Conservation (phyloP, 768 basidiomycete genomes). For the Rhodotorula taiwanensis region DNA sequence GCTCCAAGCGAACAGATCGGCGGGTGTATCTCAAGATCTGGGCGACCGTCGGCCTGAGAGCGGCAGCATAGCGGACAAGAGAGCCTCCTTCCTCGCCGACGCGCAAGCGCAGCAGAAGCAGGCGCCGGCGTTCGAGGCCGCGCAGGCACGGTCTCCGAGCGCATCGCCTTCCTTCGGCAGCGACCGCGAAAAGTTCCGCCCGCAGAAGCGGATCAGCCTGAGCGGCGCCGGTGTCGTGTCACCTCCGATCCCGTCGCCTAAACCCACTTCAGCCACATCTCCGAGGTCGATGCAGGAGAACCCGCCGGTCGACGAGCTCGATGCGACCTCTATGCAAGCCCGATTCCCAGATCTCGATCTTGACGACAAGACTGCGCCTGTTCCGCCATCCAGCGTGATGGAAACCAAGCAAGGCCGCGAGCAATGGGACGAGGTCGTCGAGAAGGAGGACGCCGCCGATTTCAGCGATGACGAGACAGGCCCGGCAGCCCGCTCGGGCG, state of each 20-base stretch:
- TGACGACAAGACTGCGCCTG: neutral
- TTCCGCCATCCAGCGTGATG: neutral
- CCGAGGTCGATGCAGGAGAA: neutral
- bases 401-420: neutral
- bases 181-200: slow-evolving; percentile 33
- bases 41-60: too few species aligned
- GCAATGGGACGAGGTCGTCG: slow-evolving; percentile 29
- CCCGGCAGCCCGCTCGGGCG: too few species aligned
- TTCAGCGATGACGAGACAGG: slow-evolving; percentile 36
- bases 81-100: slow-evolving; percentile 10
- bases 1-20: too few species aligned
- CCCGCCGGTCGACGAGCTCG: neutral
- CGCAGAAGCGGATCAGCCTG: slow-evolving; percentile 7
- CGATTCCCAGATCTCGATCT: slow-evolving; percentile 30
- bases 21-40: too few species aligned
- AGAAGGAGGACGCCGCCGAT: slow-evolving; percentile 23
- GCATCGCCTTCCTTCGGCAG: too few species aligned
- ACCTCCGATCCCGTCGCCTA: neutral
- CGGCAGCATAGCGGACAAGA: slow-evolving; percentile 10
- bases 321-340: slow-evolving; percentile 9
- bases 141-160: too few species aligned
- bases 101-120: neutral
- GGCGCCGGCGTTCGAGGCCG: neutral
- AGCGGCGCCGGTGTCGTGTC: neutral
- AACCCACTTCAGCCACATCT: neutral